Base-by-base conservation (phyloP, 768 basidiomycete genomes). In the Astraeus odoratus region DNA sequence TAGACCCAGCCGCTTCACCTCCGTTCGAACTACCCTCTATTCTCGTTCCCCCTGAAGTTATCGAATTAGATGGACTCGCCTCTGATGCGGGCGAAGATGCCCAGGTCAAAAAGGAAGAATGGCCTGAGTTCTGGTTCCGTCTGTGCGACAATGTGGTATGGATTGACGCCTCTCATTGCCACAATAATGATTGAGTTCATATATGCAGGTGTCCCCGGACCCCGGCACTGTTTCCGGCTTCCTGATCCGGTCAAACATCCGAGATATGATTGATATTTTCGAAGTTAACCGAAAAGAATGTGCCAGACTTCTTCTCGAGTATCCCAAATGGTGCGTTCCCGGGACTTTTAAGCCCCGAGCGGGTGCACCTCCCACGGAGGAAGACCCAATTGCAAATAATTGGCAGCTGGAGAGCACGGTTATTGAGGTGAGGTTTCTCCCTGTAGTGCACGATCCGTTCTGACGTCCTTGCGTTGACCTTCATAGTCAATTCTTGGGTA, bases 231-330 rank as follows among this genome's bases (percentile, higher is more conserved):
- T 86, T 0, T 67, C 78, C 8, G 93, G 93, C 3, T 95, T 92
- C 64, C 71, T 83, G 22, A 74, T 96, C 5, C 85, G 86, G 20
- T 75, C 82, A 9, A 72, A 80, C 19, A 63, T 96, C 8, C 65
- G 79, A 6, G 93, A 97, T 57, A 76, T 83, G 16, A 65, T 96
- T 33, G 80, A 90, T 46, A 85, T 97, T 13, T 98, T 89, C 56
- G 95, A 98, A 62, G 78, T 96, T 40, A 98, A 99, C 63, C 80
- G 96, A 44, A 96, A 95, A 62, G 96, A 99, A 56, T 87, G 85
- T 52, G 94, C 96, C 1, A 74, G 87, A 3, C 68, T 97, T 7
- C 71, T 98, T 5, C 74, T 96, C 36, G 85, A 91, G 60, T 83
- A 86, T 44, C 86, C 89, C 1, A 84, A 82, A 56, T 96, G 92